Conservation (phyloP, 106 monocot genomes). For the Agapanthus africanus region DNA sequence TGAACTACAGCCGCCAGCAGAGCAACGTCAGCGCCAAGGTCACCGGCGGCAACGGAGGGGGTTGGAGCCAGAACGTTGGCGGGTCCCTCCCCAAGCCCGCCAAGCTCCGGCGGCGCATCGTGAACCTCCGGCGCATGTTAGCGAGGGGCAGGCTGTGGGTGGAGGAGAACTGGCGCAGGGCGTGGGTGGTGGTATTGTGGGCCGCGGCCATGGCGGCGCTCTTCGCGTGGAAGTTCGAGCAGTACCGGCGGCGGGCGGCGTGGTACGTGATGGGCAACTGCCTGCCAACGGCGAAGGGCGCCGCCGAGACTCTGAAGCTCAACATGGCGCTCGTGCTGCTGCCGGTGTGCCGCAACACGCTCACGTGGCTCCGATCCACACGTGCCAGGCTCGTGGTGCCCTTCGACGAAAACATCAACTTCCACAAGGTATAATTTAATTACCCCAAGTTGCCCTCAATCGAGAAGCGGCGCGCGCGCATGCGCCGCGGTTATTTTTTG, state of each 20-base stretch:
- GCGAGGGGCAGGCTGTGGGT: conserved; percentile 9
- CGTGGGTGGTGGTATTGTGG: conserved; percentile 70
- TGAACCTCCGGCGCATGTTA: conserved; percentile 1
- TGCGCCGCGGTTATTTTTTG: too few species aligned
- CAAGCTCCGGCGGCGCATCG: neutral
- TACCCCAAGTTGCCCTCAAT: too few species aligned
- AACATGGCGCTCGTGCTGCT: conserved; percentile 88
- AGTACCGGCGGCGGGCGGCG: conserved; percentile 51
- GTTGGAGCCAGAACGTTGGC: conserved; percentile 45
- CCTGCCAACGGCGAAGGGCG: conserved; percentile 73
- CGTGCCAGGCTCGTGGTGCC: conserved; percentile 71
- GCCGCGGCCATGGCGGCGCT: conserved; percentile 47
- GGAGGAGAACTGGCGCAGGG: conserved; percentile 57
- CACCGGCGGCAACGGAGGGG: conserved; percentile 9
- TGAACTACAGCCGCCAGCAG: conserved; percentile 66
- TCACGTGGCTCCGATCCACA: conserved; percentile 87
- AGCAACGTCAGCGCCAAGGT: conserved; percentile 49
- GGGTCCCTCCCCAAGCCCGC: neutral
- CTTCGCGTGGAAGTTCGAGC: conserved; percentile 75
- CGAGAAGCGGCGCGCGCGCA: too few species aligned
- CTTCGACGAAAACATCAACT: conserved; percentile 87
- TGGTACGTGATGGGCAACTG: conserved; percentile 86
- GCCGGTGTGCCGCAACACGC: conserved; percentile 84
- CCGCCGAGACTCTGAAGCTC: conserved; percentile 87
- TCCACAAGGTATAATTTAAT: conserved; percentile 73